These are phyloP conservation scores for Casuarina cunninghamiana DNA, from an alignment of 306 rosid species.

Conservation along the genomic window DNA sequence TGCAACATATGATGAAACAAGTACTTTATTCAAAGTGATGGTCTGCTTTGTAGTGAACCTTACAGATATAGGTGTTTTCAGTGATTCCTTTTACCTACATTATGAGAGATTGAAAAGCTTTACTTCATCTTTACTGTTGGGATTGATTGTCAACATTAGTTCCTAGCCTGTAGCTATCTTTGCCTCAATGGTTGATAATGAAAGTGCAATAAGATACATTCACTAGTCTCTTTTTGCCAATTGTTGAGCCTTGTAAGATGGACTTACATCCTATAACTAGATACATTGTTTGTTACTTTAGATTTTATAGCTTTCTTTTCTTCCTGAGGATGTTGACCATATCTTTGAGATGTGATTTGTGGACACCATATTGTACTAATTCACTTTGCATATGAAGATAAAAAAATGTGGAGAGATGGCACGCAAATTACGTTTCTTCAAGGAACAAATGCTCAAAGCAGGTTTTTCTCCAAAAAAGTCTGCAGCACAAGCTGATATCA, in stretches of 20 bases:
- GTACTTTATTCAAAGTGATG: background rate
- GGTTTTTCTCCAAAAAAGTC: constrained; percentile 58
- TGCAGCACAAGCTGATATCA: constrained; percentile 42
- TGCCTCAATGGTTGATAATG: background rate
- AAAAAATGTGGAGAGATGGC: constrained; percentile 97
- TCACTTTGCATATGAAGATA: constrained; percentile 51
- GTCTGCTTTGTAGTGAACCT: constrained; percentile 1
- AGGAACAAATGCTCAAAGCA: constrained; percentile 89
- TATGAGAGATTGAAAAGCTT: background rate
- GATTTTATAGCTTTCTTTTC: background rate
- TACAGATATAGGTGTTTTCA: background rate
- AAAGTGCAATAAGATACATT: background rate
- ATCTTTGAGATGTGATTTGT: constrained; percentile 18
- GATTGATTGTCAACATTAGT: background rate
- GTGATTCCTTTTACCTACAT: background rate
- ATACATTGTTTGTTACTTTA: background rate
- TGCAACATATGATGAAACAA: background rate
- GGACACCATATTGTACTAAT: constrained; percentile 11
- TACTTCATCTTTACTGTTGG: background rate
- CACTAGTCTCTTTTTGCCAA: background rate
- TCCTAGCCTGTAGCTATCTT: background rate
- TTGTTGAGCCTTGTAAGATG: background rate
- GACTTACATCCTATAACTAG: background rate
- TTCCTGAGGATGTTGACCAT: constrained; percentile 8
- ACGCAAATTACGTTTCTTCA: constrained; percentile 80